Evolutionary conservation across 768 basidiomycete species (phyloP), one percentile per base, ranked within the genome.

Genomic region (Suillus bovinus): DNA sequence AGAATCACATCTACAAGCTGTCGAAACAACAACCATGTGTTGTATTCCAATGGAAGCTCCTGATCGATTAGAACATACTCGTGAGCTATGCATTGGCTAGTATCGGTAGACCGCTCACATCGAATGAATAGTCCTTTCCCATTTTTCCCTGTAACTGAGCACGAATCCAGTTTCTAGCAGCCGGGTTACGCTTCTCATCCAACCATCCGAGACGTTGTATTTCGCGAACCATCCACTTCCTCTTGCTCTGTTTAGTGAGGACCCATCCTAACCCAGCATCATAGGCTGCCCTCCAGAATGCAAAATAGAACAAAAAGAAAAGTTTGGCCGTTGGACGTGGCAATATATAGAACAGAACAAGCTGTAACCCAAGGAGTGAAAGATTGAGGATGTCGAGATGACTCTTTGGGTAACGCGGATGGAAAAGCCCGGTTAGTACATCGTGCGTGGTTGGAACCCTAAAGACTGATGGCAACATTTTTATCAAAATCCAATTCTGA

Each of bases 1-100:
- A 99, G 82, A 70, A 99, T 98, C 31, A 97, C 85, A 75, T 99
- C 96, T 24, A 99, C 96, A n/a, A 87, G 79, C 74, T 97, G 94
- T 56, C 96, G 87, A 76, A 98, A 99, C 62, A 98, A 82, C 34
- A 99, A 81, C 97, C 96, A 99, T 0, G 93, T 86, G 69, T 98
- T 99, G 76, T 96, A 98, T 74, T 98, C 96, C 42, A 94, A 72
- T 0, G 96, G 96, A 17, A 96, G 83, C 57, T 91, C 87, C 93
- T 95, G 58, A 13, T 29, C 58, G 36, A 58, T 55, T 52, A 44
- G 7, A 31, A 60, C 22, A 62, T 44, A 52, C 59, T 58, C 46
- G 55, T 53, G 59, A 47, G 61, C 5, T n/a, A 27, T 8, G 24
- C n/a, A 33, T 56, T 36, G n/a, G 34, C 34, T 39, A 20, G 57